Conservation (phyloP, 306 rosid genomes). For the Quercus rubra region DNA sequence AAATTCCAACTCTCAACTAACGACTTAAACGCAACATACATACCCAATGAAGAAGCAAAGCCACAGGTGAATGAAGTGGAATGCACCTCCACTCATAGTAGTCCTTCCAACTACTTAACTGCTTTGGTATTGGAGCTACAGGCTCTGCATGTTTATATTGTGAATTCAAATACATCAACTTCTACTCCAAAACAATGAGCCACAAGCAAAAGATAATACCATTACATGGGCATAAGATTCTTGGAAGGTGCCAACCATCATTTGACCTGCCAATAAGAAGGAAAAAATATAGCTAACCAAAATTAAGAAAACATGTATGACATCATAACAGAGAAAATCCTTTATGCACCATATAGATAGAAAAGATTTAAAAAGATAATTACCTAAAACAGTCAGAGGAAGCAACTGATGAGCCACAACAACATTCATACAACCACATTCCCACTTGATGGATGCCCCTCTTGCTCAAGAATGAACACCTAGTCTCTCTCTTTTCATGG, state of each 20-base stretch:
- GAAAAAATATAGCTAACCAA: constrained; percentile 1
- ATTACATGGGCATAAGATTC: constrained; percentile 56
- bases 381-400: constrained; percentile 50
- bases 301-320: not conserved
- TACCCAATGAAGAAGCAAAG: constrained; percentile 93
- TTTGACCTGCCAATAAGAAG: constrained; percentile 43
- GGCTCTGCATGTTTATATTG: constrained; percentile 57
- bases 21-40: constrained; percentile 17
- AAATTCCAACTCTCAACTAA: constrained; percentile 11
- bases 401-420: constrained; percentile 52
- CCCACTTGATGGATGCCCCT: constrained; percentile 65
- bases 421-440: constrained; percentile 81
- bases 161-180: constrained; percentile 7
- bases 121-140: constrained; percentile 32
- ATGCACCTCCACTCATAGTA: constrained; percentile 82
- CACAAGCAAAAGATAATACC: constrained; percentile 48
- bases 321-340: not conserved
- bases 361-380: constrained; percentile 21
- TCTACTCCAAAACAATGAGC: constrained; percentile 13
- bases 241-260: constrained; percentile 64
- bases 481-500: constrained; percentile 62
- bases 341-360: not conserved
- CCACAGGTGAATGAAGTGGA: constrained; percentile 72
- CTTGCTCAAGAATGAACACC: constrained; percentile 74
- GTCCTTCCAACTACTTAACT: constrained; percentile 65